These are phyloP conservation scores for Trichoderma afroharzianum DNA, from an alignment of 2,329 filamentous ascomycete genomes.

Conservation along the genomic window DNA sequence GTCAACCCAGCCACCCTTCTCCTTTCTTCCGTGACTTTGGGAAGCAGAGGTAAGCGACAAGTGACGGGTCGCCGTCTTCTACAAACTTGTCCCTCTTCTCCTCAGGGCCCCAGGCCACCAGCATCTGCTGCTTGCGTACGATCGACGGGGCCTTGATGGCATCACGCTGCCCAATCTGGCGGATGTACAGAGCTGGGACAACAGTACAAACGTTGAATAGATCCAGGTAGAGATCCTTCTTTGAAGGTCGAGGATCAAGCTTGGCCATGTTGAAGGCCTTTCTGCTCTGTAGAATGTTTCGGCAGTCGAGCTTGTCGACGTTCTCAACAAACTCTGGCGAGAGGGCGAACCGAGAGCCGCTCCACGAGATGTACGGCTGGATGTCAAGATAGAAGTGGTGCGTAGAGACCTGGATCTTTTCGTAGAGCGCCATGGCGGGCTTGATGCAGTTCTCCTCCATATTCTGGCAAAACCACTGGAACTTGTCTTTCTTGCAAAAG, in stretches of 20 bases:
- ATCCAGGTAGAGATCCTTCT: constrained; percentile 30
- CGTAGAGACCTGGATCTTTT: constrained; percentile 38
- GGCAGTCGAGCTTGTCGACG: constrained; percentile 33
- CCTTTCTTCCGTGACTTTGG: constrained; percentile 9
- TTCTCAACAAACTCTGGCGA: constrained; percentile 32
- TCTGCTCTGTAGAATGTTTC: constrained; percentile 36
- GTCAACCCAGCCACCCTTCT: constrained; percentile 10
- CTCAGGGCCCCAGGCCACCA: constrained; percentile 37
- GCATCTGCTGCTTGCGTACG: constrained; percentile 37
- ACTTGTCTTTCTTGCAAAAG: constrained; percentile 28
- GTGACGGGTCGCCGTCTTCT: constrained; percentile 28
- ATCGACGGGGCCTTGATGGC: constrained; percentile 32
- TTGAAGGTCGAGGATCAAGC: constrained; percentile 30
- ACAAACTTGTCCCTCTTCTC: constrained; percentile 31
- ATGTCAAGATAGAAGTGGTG: constrained; percentile 37
- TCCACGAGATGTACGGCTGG: constrained; percentile 30
- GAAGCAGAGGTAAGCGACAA: constrained; percentile 30
- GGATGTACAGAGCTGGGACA: constrained; percentile 36
- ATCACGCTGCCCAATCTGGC: constrained; percentile 34
- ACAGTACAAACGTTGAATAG: constrained; percentile 35
- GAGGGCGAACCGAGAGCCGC: constrained; percentile 24
- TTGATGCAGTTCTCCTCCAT: constrained; percentile 30
- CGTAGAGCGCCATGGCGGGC: constrained; percentile 37
- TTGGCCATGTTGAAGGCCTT: constrained; percentile 34
- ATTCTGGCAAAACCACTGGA: constrained; percentile 23